These are phyloP conservation scores for Houttuynia cordata DNA, from an alignment of 164 flowering plant genomes.

Conservation along the genomic window DNA sequence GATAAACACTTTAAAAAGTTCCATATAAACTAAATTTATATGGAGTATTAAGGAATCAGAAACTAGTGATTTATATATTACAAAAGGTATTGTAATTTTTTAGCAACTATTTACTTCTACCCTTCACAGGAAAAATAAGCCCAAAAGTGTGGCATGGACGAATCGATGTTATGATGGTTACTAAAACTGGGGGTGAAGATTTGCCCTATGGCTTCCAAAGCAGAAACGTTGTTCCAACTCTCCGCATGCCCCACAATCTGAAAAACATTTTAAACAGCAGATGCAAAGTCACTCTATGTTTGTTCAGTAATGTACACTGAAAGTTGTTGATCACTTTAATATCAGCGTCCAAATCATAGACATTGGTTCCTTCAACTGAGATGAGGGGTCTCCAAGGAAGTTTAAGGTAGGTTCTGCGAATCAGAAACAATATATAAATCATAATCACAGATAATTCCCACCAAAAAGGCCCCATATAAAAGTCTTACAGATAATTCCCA, in stretches of 20 bases:
- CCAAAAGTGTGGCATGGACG: too few relatives aligned
- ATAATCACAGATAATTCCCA: too few relatives aligned
- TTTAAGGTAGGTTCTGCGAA: slow-evolving; percentile 71
- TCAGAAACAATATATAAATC: neutral
- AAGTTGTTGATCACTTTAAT: slow-evolving; percentile 34
- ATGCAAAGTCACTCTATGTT: neutral
- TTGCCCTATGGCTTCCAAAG: slow-evolving; percentile 78
- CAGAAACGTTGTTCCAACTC: slow-evolving; percentile 67
- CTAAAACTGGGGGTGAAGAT: slow-evolving; percentile 52
- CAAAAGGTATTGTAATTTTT: too few relatives aligned
- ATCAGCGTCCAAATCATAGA: slow-evolving; percentile 52
- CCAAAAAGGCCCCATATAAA: too few relatives aligned
- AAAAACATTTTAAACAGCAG: neutral
- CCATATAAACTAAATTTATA: too few relatives aligned
- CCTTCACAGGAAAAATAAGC: too few relatives aligned
- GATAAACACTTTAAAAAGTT: too few relatives aligned
- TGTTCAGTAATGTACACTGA: neutral
- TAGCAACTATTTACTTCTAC: too few relatives aligned
- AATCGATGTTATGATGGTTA: slow-evolving; percentile 6
- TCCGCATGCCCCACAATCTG: slow-evolving; percentile 87
- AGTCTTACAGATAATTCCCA: too few relatives aligned
- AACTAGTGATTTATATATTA: too few relatives aligned
- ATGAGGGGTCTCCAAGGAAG: slow-evolving; percentile 93
- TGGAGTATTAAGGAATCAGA: too few relatives aligned
- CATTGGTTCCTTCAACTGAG: slow-evolving; percentile 65